Evolutionary conservation across 805 yeast species (phyloP), one percentile per base, ranked within the genome.

Genomic region (Henningerozyma blattae): DNA sequence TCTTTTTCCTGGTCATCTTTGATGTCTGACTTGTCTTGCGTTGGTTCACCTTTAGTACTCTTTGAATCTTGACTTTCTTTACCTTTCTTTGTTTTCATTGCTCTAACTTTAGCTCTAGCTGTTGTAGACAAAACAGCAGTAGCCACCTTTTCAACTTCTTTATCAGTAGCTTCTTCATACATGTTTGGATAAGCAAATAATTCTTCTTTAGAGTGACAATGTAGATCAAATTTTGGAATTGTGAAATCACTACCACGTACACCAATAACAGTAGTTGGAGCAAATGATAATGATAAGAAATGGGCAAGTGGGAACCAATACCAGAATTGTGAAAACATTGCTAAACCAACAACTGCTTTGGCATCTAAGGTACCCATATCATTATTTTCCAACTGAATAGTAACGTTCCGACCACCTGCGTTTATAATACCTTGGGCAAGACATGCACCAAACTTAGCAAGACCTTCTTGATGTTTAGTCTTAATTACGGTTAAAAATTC

Each of bases 391-490:
- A 89, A 66, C 46, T 81, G 81, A 43, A 91, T 86, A 0, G 97
- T 86, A n/a, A 82, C 94, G 50, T 91, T 91, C 54, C 97, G 76
- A 10, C 98, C 98, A 60, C 98, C 96, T 9, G 97, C 98, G 62
- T 91, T 96, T 55, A 91, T 77, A 43, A 91, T 89, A 58, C 98
- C 98, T 64, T 89, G 96, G 12, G 95, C 89, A 32, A 91, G 64
- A 14, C 96, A 84, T 20, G 97, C 96, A 54, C 98, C 98, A 61
- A 89, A 91, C 62, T 86, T 87, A 27, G 97, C 95, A 59, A 91
- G 71, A 3, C 95, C 94, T 60, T 89, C 98, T 59, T 89, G 96
- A 48, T 84, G 93, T 59, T 89, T 91, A 50, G 79, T 82, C 18
- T 77, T 64, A 36, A 89, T 72, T n/a, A 83, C 78, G 37, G 72